phyloP scores from a whole-genome alignment of 371 early-diverging fungal species.

The Fennellomyces sp. region DNA sequence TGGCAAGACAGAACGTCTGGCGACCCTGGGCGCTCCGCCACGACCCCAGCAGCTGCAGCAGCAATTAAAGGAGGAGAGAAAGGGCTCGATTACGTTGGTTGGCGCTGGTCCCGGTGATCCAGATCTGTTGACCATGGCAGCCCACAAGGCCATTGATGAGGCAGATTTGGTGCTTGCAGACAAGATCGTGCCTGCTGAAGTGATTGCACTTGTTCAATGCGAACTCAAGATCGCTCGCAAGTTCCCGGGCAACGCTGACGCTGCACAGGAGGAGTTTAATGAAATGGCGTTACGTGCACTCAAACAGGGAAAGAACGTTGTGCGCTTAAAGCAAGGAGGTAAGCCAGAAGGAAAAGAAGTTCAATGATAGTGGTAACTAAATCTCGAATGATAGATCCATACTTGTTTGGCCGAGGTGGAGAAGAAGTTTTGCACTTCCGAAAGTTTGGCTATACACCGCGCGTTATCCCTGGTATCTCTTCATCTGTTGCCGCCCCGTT shows the following conservation, averaged over 20 bases:
- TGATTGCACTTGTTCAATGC: conserved; percentile 61
- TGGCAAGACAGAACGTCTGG: conserved; percentile 8
- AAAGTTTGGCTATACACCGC: conserved; percentile 62
- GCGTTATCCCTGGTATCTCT: conserved; percentile 86
- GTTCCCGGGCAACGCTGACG: conserved; percentile 71
- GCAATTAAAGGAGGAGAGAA: neutral
- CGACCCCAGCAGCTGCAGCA: neutral
- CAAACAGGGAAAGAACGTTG: conserved; percentile 70
- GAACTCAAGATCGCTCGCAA: conserved; percentile 50
- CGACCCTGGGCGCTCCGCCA: conserved; percentile 9
- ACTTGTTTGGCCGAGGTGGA: conserved; percentile 91
- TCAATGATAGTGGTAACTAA: neutral
- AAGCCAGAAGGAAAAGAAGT: conserved; percentile 5
- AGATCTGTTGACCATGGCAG: conserved; percentile 78
- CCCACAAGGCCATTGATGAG: conserved; percentile 63
- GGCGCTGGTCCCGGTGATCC: conserved; percentile 93
- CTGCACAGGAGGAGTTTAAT: conserved; percentile 83
- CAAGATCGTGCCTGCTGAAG: conserved; percentile 76
- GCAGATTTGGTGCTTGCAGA: conserved; percentile 88
- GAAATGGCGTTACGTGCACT: conserved; percentile 66
- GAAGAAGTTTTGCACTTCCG: conserved; percentile 85
- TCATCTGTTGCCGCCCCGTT: conserved; percentile 77
- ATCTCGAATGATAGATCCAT: conserved; percentile 83
- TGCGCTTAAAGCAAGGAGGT: conserved; percentile 85
- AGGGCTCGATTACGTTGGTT: conserved; percentile 62